Evolutionary conservation across 768 basidiomycete species (phyloP), one percentile per base, ranked within the genome.

Genomic region (Tephrocybe rancida): DNA sequence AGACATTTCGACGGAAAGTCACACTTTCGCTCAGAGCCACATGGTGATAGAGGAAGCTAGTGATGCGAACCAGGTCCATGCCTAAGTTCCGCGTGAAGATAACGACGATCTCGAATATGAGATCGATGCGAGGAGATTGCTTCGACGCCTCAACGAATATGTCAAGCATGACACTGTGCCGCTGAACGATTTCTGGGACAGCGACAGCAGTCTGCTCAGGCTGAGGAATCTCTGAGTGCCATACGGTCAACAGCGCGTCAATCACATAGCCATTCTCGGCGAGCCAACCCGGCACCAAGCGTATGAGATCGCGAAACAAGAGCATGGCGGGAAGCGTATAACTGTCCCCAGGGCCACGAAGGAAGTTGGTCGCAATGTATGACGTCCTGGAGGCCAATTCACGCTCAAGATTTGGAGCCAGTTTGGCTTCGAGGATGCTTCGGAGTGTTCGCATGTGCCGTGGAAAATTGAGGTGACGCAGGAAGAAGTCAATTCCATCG

Each of bases 21-120:
- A 82, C 65, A 58, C 88, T 83, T 22, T 84, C 75, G 64, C 80
- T 88, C 45, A 90, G 71, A 1, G 94, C 91, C 24, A 95, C 89
- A 61, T 93, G 89, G 11, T 79, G 74, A 64, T 94, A 96, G 3
- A 99, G 80, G 76, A 97, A 98, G 50, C 87, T 86, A 0, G 89
- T 86, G 16, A 90, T 76, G 37, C 77, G 81, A 26, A 92, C 82
- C 16, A 91, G 75, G 65, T 98, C 95, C 67, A 95, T 84, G 4
- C 90, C 86, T 9, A 91, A 79, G 55, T 86, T 82, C 58, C 88
- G 86, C 22, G 87, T 85, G 71, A 87, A 98, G 43, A 94, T 73
- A 10, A 85, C 84, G 44, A 92, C 85, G 32, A 97, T 75, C 52
- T 95, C 93, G 68, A 97, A 97, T 9, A 98, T 73, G 6, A 99